Evolutionary conservation across 495 filamentous ascomycete genomes (phyloP).

Genomic region (Endocarpon pusillum): DNA sequence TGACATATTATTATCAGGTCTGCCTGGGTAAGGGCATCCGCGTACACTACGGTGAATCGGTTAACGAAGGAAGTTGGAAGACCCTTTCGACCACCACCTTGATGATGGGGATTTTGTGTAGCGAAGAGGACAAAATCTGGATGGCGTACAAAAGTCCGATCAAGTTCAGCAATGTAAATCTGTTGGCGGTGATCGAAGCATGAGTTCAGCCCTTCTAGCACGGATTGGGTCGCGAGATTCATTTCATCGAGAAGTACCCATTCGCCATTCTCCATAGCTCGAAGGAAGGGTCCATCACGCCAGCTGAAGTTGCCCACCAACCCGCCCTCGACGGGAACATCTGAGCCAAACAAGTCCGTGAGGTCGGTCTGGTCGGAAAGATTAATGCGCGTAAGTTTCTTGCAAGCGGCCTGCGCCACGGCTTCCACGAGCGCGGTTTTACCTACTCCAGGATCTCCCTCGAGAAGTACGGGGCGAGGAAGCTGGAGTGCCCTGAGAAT

Average conservation of each 20-base stretch:
- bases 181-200: conserved; percentile 95
- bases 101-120: conserved; percentile 93
- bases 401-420: conserved; percentile 58
- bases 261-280: conserved; percentile 86
- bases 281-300: conserved; percentile 88
- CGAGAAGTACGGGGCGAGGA: conserved; percentile 76
- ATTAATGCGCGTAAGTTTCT: conserved; percentile 80
- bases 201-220: conserved; percentile 91
- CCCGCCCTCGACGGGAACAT: conserved; percentile 83
- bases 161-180: conserved; percentile 86
- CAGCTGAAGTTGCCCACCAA: conserved; percentile 78
- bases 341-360: conserved; percentile 93
- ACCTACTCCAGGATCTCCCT: conserved; percentile 91
- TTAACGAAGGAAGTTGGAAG: conserved; percentile 93
- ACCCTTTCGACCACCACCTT: conserved; percentile 90
- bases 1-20: conserved; percentile 68
- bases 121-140: conserved; percentile 85
- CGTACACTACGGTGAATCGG: conserved; percentile 93
- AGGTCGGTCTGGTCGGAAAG: conserved; percentile 95
- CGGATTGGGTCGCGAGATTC: conserved; percentile 94
- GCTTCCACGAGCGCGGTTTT: conserved; percentile 88
- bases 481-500: conserved; percentile 81
- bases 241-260: conserved; percentile 98
- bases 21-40: conserved; percentile 64
- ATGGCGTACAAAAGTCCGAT: conserved; percentile 80